These are phyloP conservation scores for Starmerella roubikii DNA, from an alignment of 805 yeast species.

Conservation along the genomic window DNA sequence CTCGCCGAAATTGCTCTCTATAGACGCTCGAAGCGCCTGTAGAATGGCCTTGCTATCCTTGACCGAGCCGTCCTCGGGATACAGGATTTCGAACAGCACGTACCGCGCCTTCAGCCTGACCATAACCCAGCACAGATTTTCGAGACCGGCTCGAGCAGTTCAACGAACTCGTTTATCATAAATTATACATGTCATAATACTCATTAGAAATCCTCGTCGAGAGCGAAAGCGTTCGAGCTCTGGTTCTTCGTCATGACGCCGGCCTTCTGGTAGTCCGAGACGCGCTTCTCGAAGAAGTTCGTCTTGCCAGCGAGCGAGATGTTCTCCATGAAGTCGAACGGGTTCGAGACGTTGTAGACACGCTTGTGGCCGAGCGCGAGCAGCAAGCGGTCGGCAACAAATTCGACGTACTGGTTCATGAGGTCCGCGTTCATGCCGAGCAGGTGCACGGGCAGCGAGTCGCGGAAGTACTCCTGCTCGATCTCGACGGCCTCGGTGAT, in stretches of 20 bases:
- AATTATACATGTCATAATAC: conserved; percentile 1
- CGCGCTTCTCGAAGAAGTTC: conserved; percentile 97
- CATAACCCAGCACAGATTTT: conserved; percentile 33
- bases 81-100: conserved; percentile 62
- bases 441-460: conserved; percentile 84
- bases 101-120: conserved; percentile 81
- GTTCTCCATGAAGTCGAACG: conserved; percentile 98
- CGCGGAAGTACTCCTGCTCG: conserved; percentile 88
- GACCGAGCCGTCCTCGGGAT: conserved; percentile 35
- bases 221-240: conserved; percentile 40
- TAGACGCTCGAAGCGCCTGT: conserved; percentile 39
- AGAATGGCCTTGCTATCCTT: conserved; percentile 39
- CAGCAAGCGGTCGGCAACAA: conserved; percentile 89
- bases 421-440: conserved; percentile 88
- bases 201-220: conserved; percentile 83
- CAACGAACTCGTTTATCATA: neutral
- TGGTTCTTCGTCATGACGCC: conserved; percentile 86
- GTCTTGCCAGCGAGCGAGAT: conserved; percentile 97
- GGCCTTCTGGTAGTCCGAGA: conserved; percentile 96
- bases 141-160: no score
- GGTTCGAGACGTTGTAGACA: conserved; percentile 75
- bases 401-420: conserved; percentile 97
- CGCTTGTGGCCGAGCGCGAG: conserved; percentile 85
- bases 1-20: conserved; percentile 65
- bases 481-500: conserved; percentile 90